Conservation (phyloP, 305 asterid species). For the Andrographis paniculata region DNA sequence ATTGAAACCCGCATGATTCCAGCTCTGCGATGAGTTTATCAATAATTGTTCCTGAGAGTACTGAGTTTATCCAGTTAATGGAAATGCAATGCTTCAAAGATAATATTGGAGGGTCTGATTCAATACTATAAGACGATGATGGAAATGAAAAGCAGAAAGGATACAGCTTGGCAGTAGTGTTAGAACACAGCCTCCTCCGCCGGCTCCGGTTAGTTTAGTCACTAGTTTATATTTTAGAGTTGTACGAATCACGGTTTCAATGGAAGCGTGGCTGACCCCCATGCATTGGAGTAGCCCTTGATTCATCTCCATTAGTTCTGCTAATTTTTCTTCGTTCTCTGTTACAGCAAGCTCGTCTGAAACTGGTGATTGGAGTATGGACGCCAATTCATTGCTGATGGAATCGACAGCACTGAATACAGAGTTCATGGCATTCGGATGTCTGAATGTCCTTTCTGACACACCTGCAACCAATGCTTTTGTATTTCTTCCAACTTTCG, state of each 20-base stretch:
- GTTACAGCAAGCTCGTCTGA: slow-evolving; percentile 79
- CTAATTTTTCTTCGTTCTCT: slow-evolving; percentile 85
- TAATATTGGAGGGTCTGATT: background rate
- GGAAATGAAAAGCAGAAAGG: slow-evolving; percentile 26
- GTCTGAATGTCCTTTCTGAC: slow-evolving; percentile 67
- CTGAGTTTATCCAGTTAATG: slow-evolving; percentile 48
- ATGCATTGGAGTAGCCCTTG: slow-evolving; percentile 91
- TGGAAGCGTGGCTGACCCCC: slow-evolving; percentile 93
- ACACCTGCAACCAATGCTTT: slow-evolving; percentile 79
- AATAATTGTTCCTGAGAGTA: slow-evolving; percentile 71
- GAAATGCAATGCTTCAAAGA: slow-evolving; percentile 4
- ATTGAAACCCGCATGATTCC: slow-evolving; percentile 69
- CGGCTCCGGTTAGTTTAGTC: slow-evolving; percentile 95
- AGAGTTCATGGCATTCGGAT: slow-evolving; percentile 68
- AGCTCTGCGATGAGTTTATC: slow-evolving; percentile 66
- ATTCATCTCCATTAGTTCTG: slow-evolving; percentile 88
- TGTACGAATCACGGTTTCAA: slow-evolving; percentile 70
- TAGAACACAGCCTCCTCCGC: slow-evolving; percentile 98
- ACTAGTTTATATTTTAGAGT: slow-evolving; percentile 74
- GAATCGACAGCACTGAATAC: slow-evolving; percentile 81
- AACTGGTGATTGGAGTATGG: slow-evolving; percentile 72
- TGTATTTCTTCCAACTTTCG: slow-evolving; percentile 88
- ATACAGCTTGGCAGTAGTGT: slow-evolving; percentile 86
- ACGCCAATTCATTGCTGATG: slow-evolving; percentile 75
- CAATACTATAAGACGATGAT: background rate